Percentiles rank a stretch among this genome's conserved stretches.
phyloP scores from a whole-genome alignment of 148 eudicot species.

The Linanthus parryae region DNA sequence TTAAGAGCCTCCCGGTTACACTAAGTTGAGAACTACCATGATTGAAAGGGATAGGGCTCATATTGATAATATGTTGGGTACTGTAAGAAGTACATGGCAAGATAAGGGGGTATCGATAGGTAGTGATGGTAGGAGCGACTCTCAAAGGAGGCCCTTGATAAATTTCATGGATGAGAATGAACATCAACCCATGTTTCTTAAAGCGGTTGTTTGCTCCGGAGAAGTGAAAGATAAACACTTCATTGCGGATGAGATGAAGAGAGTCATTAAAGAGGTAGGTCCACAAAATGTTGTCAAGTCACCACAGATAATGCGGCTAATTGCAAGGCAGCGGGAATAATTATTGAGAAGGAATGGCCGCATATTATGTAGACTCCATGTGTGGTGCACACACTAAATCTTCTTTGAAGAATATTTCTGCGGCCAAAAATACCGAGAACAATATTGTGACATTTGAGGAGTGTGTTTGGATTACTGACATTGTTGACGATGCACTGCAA shows the following conservation, averaged over 20 bases:
- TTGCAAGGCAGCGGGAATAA: neutral
- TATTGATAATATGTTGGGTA: neutral
- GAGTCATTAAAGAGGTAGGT: neutral
- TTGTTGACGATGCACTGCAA: neutral
- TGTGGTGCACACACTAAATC: neutral
- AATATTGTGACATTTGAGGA: neutral
- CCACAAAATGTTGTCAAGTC: neutral
- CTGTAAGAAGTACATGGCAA: neutral
- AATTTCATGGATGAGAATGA: conserved; percentile 10
- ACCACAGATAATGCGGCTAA: neutral
- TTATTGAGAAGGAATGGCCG: neutral
- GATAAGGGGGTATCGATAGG: neutral
- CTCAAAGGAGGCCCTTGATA: conserved; percentile 16
- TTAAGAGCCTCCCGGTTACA: too few species aligned
- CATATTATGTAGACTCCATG: neutral
- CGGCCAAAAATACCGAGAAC: too few species aligned
- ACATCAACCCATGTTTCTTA: conserved; percentile 9
- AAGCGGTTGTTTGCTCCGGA: conserved; percentile 10
- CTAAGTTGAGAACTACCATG: too few species aligned
- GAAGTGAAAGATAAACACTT: neutral
- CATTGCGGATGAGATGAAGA: neutral
- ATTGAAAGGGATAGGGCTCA: too few species aligned
- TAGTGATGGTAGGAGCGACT: conserved; percentile 17
- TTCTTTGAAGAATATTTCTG: neutral
- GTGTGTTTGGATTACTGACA: conserved; percentile 2